Conservation (phyloP, 441 rosid genomes). For the Pelargonium fulgidum region DNA sequence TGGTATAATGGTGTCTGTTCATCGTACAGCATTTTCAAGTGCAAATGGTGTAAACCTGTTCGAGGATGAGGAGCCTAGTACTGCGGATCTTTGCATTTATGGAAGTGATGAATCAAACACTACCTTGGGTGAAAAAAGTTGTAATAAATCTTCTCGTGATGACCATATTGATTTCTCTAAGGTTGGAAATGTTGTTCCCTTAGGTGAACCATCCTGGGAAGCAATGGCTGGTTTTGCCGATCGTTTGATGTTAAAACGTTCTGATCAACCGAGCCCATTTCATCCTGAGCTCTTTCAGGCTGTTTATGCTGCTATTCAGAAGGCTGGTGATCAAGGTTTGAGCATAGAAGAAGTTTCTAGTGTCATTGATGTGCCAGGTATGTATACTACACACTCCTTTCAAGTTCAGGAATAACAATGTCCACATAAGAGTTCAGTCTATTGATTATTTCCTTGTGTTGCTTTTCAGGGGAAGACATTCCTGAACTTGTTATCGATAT, state of each 20-base stretch:
- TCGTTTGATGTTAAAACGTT: slow-evolving; percentile 33
- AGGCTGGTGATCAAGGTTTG: slow-evolving; percentile 92
- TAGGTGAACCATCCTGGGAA: slow-evolving; percentile 60
- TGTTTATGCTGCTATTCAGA: slow-evolving; percentile 55
- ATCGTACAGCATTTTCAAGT: slow-evolving; percentile 37
- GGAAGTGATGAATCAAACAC: slow-evolving; percentile 31
- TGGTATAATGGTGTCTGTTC: slow-evolving; percentile 56
- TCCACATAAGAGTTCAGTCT: slow-evolving; percentile 13
- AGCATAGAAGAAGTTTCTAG: slow-evolving; percentile 52
- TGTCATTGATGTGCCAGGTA: slow-evolving; percentile 43
- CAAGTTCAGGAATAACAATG: slow-evolving; percentile 9
- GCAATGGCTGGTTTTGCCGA: slow-evolving; percentile 61
- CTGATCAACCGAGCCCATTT: slow-evolving; percentile 32
- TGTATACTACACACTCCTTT: neutral
- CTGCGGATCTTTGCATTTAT: slow-evolving; percentile 17
- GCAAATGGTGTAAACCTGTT: slow-evolving; percentile 46
- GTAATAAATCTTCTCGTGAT: slow-evolving; percentile 29
- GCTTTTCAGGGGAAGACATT: slow-evolving; percentile 43
- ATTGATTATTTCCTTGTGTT: slow-evolving; percentile 23
- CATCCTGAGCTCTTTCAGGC: slow-evolving; percentile 46
- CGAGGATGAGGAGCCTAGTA: slow-evolving; percentile 34
- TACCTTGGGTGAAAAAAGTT: slow-evolving; percentile 24
- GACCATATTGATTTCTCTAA: slow-evolving; percentile 36
- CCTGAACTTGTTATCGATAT: slow-evolving; percentile 50
- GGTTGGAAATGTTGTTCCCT: slow-evolving; percentile 31